A percentile compares a stretch with the other conserved stretches of the same genome.
phyloP scores from a whole-genome alignment of 75 land plant species.

The Azolla pinnata region DNA sequence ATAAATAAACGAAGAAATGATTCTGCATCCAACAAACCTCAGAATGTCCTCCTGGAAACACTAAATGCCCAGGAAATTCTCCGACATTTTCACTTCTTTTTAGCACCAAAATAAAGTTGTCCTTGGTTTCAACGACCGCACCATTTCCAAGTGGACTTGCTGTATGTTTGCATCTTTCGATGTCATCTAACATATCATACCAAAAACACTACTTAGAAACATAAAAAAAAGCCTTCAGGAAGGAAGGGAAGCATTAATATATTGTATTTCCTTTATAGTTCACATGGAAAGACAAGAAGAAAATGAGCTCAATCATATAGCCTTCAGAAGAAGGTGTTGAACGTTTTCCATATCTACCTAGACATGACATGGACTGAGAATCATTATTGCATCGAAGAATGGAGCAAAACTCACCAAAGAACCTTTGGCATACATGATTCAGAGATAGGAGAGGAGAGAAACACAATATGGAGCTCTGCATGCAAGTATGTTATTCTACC shows the following conservation, averaged over 20 bases:
- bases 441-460: no score
- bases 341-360: neutral
- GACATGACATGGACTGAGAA: constrained; percentile 2
- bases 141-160: constrained; percentile 95
- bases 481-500: no score
- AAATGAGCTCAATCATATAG: no score
- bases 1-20: neutral
- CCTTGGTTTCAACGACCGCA: constrained; percentile 79
- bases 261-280: neutral
- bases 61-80: constrained; percentile 86
- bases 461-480: no score
- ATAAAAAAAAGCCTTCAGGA: constrained; percentile 9
- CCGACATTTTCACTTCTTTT: constrained; percentile 83
- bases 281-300: neutral
- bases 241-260: neutral
- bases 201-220: constrained; percentile 1
- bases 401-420: neutral
- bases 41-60: constrained; percentile 98
- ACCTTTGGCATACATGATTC: no score
- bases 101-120: constrained; percentile 50
- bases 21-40: constrained; percentile 42
- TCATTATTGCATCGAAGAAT: no score
- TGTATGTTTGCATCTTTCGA: constrained; percentile 51
- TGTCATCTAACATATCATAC: constrained; percentile 45
- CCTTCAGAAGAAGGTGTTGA: no score